Conservation (phyloP, 805 yeast species). For the Cyberlindnera saturnus region DNA sequence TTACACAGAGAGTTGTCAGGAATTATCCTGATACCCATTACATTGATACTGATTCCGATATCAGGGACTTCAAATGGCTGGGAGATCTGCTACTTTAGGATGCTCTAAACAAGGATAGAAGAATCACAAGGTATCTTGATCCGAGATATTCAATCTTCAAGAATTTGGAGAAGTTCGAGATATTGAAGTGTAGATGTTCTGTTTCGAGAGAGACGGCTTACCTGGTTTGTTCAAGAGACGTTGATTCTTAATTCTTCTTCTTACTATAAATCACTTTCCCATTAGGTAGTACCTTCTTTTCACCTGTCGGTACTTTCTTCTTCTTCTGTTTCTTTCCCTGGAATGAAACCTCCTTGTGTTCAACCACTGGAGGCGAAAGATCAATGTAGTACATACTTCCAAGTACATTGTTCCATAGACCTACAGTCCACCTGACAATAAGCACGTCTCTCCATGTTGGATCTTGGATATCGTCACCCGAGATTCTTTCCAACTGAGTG, state of each 20-base stretch:
- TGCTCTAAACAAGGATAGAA: no score
- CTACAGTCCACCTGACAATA: constrained; percentile 35
- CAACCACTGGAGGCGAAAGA: constrained; percentile 3
- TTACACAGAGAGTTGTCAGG: no score
- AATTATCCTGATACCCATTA: no score
- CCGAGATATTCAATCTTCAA: no score
- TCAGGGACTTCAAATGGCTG: no score
- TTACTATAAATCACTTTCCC: constrained; percentile 46
- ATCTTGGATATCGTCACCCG: constrained; percentile 39
- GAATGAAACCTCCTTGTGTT: not conserved
- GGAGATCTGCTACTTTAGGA: no score
- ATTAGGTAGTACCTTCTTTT: constrained; percentile 48
- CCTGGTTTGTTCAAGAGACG: no score
- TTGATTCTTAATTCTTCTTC: constrained; percentile 9
- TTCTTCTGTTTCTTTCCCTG: constrained; percentile 15
- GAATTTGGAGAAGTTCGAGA: no score
- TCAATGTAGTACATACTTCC: constrained; percentile 8
- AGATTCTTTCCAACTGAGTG: constrained; percentile 33
- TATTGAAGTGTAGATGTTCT: no score
- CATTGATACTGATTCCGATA: no score
- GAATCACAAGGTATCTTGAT: no score
- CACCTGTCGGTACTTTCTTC: constrained; percentile 33
- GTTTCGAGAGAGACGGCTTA: no score
- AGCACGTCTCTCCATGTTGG: constrained; percentile 48
- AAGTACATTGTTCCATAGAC: constrained; percentile 35